Evolutionary conservation across 1,284 basidiomycete species (phyloP), one percentile per base, ranked within the genome.

Genomic region (Veloboletus limbatus): DNA sequence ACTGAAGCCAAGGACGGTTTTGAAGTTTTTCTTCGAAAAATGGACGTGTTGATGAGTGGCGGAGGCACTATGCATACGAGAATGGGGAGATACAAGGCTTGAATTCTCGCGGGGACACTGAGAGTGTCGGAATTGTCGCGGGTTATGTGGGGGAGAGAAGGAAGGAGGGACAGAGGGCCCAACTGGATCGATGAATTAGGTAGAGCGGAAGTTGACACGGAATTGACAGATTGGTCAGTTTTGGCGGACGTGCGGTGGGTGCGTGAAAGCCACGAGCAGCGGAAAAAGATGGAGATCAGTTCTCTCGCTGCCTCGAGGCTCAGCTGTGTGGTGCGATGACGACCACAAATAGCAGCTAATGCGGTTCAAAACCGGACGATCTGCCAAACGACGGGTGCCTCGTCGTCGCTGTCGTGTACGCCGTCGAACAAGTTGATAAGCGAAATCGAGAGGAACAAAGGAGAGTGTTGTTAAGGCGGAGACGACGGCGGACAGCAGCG

Each of bases 31-130:
- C 65, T 67, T 71, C 28, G 69, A 60, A 39, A 64, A 62, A 53
- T 54, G 53, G 54, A 55, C 58, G 48, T 67, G 62, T 35, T 67
- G 67, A 45, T 65, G 60, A 41, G 70, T 63, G 51, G 68, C 47
- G 33, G 62, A 56, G 49, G 67, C 66, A 62, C 65, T 69, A 63
- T 68, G 69, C 72, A 74, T 73, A 48, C 70, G 68, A 66, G 48
- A 52, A 22, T n/a, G 41, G 50, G 49, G 32, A 21, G 14, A 48
- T 22, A 50, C 49, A 43, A 52, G 37, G 45, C 8, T 31, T 32
- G 44, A 51, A 48, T 51, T 60, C 50, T 56, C 54, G 60, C 59
- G 45, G 45, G 48, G 52, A 53, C 45, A 49, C 51, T 46, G 45
- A 3, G 9, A 20, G 49, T 40, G 53, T 36, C 62, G 53, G 58